These are phyloP conservation scores for Fragilaria radians DNA, from an alignment of 108 stramenopile genomes.

Conservation along the genomic window DNA sequence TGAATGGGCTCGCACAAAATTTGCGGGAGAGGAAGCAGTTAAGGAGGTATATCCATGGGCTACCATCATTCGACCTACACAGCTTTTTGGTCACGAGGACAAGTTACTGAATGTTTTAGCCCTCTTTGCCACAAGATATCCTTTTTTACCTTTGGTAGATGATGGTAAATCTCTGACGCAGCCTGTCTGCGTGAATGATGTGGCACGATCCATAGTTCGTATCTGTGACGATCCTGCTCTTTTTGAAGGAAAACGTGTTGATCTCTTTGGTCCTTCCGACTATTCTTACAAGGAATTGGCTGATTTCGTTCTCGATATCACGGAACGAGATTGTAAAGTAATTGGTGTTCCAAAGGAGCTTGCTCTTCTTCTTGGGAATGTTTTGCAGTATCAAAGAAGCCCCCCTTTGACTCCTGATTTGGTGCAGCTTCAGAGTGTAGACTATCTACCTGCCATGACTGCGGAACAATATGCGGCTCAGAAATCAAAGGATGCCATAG, in stretches of 20 bases:
- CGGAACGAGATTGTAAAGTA: constrained; percentile 52
- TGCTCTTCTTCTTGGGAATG: constrained; percentile 42
- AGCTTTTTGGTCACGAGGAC: constrained; percentile 94
- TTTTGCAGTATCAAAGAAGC: constrained; percentile 46
- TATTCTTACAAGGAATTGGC: constrained; percentile 91
- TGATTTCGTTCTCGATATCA: constrained; percentile 88
- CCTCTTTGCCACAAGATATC: constrained; percentile 48
- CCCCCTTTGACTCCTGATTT: constrained; percentile 75
- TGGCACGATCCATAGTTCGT: constrained; percentile 74
- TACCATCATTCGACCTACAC: constrained; percentile 88
- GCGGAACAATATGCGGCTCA: constrained; percentile 50
- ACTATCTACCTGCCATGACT: constrained; percentile 68
- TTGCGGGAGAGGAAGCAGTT: constrained; percentile 87
- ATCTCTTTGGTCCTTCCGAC: constrained; percentile 89
- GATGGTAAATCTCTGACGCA: constrained; percentile 83
- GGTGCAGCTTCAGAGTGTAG: constrained; percentile 67
- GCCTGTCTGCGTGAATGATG: constrained; percentile 93
- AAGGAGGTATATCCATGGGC: constrained; percentile 86
- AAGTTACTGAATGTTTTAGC: constrained; percentile 89
- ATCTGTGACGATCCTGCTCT: constrained; percentile 67
- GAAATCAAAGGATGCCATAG: constrained; percentile 40
- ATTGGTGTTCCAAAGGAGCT: constrained; percentile 51
- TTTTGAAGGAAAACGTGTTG: constrained; percentile 83
- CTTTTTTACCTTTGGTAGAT: constrained; percentile 73
- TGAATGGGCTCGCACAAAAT: constrained; percentile 92